phyloP scores from a whole-genome alignment of 164 flowering plant species.

The Santalum album region DNA sequence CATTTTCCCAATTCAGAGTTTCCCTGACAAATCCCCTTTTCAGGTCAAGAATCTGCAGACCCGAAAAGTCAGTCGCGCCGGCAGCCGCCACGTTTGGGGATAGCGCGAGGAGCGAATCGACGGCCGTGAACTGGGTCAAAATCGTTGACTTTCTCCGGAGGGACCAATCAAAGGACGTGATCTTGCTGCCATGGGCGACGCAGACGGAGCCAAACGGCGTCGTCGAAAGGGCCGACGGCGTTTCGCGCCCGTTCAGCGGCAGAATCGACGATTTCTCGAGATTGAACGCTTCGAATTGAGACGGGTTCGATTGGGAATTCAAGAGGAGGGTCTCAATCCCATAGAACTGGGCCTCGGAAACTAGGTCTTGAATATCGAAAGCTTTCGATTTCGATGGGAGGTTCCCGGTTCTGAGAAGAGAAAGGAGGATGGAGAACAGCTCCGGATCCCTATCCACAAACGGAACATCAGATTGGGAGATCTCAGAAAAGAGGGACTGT shows the following conservation, averaged over 20 bases:
- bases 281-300: slow-evolving; percentile 72
- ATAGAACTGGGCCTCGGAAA: slow-evolving; percentile 67
- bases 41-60: slow-evolving; percentile 72
- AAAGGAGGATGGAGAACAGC: slow-evolving; percentile 69
- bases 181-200: slow-evolving; percentile 86
- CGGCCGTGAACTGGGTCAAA: slow-evolving; percentile 60
- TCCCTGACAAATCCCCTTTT: slow-evolving; percentile 43
- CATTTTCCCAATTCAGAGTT: slow-evolving; percentile 72
- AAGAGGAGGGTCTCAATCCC: slow-evolving; percentile 47
- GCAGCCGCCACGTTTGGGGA: slow-evolving; percentile 60
- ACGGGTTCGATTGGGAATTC: slow-evolving; percentile 51
- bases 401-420: slow-evolving; percentile 70
- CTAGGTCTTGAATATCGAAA: slow-evolving; percentile 62
- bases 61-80: slow-evolving; percentile 89
- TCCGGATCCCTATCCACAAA: slow-evolving; percentile 94
- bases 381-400: slow-evolving; percentile 67
- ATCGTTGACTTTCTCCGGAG: slow-evolving; percentile 56
- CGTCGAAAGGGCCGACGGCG: slow-evolving; percentile 67
- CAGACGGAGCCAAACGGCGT: slow-evolving; percentile 60
- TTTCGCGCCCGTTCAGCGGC: slow-evolving; percentile 66
- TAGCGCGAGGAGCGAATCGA: slow-evolving; percentile 66
- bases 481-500: slow-evolving; percentile 44
- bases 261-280: slow-evolving; percentile 53
- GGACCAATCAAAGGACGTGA: slow-evolving; percentile 89
- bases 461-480: slow-evolving; percentile 20